Base-by-base conservation (phyloP, 2,329 filamentous ascomycete genomes). In the Nothomitra cinnamomea region DNA sequence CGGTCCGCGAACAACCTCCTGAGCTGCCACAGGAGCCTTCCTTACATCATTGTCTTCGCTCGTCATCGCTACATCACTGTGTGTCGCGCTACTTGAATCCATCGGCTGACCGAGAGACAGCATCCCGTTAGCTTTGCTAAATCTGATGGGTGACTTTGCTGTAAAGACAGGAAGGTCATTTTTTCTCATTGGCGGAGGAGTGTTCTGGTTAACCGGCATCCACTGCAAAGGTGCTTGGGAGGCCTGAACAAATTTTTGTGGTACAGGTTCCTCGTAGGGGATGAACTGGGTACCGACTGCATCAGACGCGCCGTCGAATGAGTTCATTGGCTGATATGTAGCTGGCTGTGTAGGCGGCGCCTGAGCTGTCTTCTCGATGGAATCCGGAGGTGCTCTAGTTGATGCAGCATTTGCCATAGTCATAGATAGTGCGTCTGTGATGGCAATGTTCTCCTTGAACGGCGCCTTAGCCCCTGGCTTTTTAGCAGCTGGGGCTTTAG, bases 131-230 rank as follows among this genome's bases (percentile, higher is more conserved):
- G 35, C 50, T 22, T 51, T 53, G 13, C 65, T 65, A 61, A 73
- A 72, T 4, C 66, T 68, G 55, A 72, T 72, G 2, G 64, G 61
- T 2, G 67, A 66, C 41, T 60, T 70, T 0, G 74, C 66, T 17
- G 70, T 72, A 55, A 77, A 75, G 0, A 73, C 64, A 1, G 75
- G 74, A 25, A 77, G 62, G 21, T 69, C 69, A 17, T 68, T 62
- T 55, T 65, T 69, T 43, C 66, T 68, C 49, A 21, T 47, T 25
- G 52, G 41, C 35, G 38, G 52, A 48, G 38, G 25, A 49, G 52
- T 43, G 15, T 53, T 40, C 21, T 53, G n/a, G 21, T 53, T 49
- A 28, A 49, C 24, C 24, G 45, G 45, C 45, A 49, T 49, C 45
- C 45, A 49, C 6, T 32, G 24, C 17, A 49, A 32, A n/a, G 45